Base-by-base conservation (phyloP, 495 filamentous ascomycete species). In the Xylaria cubensis region DNA sequence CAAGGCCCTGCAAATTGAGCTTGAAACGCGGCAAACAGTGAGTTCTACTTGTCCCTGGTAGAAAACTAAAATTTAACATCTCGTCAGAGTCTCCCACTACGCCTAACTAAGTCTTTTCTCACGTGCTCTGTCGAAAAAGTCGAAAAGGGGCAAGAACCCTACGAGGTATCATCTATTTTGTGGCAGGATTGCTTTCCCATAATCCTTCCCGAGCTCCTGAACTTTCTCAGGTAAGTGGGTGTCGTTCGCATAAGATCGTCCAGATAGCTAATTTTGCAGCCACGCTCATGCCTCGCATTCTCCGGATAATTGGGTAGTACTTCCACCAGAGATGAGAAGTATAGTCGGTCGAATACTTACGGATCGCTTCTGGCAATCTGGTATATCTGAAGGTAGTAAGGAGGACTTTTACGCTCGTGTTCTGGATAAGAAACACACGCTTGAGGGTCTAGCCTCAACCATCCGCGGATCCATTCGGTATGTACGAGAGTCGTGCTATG, bases 301-400 rank as follows among this genome's bases (percentile, higher is more conserved):
- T 74, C 89, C 94, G 0, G 80, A 83, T 26, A 96, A 94, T 74
- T 99, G 96, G 96, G 86, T 85, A 26, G 86, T 88, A 53, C 82
- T 97, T n/a, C 90, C 94, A 13, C 82, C 84, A 46, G 93, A 97
- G 51, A 92, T 95, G 87, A 90, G 87, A 69, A 83, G 85, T 13
- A 89, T 97, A 19, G 91, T 97, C 39, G 89, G 89, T 42, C 90
- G 93, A 7, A 93, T 98, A 59, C 83, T 99, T 21, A 97, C 94
- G 1, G 96, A 99, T 82, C 92, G 96, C 32, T 98, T 99, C 77
- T 99, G 96, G 96, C 96, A 99, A 87, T 92, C 95, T 19, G 96
- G 96, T 19, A 99, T 99, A 51, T 98, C 96, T 0, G 92, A 88
- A 73, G 96, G 97, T 34, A 98, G 92, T 74, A 92, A 94, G 75